phyloP scores from a whole-genome alignment of 805 yeast genomes.

The Myxozyma monticola region DNA sequence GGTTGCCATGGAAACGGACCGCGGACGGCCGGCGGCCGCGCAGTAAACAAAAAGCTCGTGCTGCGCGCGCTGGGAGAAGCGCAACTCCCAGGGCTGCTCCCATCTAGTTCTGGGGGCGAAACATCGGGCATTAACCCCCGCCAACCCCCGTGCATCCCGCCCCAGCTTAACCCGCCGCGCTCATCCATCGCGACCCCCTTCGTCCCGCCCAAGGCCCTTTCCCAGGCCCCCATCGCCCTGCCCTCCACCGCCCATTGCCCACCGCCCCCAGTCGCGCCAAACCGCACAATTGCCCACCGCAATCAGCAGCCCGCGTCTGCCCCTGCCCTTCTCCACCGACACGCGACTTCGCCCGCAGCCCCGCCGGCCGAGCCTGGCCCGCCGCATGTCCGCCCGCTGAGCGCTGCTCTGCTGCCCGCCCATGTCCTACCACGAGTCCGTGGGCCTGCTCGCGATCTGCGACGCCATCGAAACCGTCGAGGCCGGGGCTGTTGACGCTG shows the following conservation, averaged over 20 bases:
- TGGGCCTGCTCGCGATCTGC: conserved; percentile 44
- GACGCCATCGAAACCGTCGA: conserved; percentile 44
- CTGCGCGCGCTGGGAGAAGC: background rate
- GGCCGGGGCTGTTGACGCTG: conserved; percentile 37
- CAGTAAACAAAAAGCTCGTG: too few relatives aligned
- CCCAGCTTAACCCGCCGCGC: background rate
- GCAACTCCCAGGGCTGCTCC: background rate
- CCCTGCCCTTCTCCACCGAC: background rate
- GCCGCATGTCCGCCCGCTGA: too few relatives aligned
- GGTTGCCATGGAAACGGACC: too few relatives aligned
- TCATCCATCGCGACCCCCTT: conserved; percentile 1
- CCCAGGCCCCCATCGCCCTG: too few relatives aligned
- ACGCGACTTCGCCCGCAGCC: background rate
- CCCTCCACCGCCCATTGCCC: too few relatives aligned
- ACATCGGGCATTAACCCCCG: background rate
- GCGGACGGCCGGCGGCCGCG: too few relatives aligned
- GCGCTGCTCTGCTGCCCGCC: conserved; percentile 23
- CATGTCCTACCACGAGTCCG: conserved; percentile 42
- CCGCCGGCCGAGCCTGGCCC: background rate
- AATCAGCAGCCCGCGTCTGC: background rate
- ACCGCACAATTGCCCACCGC: background rate
- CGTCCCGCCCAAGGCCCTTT: background rate
- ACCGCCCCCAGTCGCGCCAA: too few relatives aligned
- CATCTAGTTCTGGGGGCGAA: background rate
- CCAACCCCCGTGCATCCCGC: background rate